phyloP scores from a whole-genome alignment of 192 early-diverging fungal genomes.

The Phlyctochytrium planicorne region DNA sequence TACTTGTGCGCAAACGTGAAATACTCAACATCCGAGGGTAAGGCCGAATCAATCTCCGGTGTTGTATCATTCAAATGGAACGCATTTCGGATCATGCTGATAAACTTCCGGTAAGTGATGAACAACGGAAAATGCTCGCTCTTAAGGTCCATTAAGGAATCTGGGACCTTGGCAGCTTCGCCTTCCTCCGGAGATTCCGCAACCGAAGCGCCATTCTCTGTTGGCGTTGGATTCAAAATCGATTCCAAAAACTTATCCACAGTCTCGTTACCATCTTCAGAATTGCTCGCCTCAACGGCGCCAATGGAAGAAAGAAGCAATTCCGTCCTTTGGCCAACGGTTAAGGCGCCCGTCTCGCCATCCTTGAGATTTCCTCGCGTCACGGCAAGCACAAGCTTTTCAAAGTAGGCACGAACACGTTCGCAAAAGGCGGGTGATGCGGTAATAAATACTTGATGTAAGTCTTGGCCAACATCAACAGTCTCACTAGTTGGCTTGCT shows the following conservation, averaged over 20 bases:
- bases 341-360: not conserved
- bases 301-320: not conserved
- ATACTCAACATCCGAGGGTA: not conserved
- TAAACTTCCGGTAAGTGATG: too few relatives aligned
- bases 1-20: slow-evolving; percentile 9
- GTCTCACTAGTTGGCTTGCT: slow-evolving; percentile 2
- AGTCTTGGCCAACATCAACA: not conserved
- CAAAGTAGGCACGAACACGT: slow-evolving; percentile 24
- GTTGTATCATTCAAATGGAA: not conserved
- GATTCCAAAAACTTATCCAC: too few relatives aligned
- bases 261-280: too few relatives aligned
- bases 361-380: not conserved
- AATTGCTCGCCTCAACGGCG: too few relatives aligned
- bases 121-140: too few relatives aligned
- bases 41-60: not conserved
- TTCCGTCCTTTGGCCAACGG: not conserved
- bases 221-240: too few relatives aligned
- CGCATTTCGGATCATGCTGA: too few relatives aligned
- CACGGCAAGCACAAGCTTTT: slow-evolving; percentile 11
- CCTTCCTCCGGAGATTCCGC: too few relatives aligned
- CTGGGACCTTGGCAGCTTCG: too few relatives aligned
- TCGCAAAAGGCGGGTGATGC: slow-evolving; percentile 29
- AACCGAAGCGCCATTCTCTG: too few relatives aligned
- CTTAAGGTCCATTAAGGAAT: too few relatives aligned
- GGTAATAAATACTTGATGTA: slow-evolving; percentile 32